Conservation (phyloP, 306 rosid species). For the Fagus sylvatica region DNA sequence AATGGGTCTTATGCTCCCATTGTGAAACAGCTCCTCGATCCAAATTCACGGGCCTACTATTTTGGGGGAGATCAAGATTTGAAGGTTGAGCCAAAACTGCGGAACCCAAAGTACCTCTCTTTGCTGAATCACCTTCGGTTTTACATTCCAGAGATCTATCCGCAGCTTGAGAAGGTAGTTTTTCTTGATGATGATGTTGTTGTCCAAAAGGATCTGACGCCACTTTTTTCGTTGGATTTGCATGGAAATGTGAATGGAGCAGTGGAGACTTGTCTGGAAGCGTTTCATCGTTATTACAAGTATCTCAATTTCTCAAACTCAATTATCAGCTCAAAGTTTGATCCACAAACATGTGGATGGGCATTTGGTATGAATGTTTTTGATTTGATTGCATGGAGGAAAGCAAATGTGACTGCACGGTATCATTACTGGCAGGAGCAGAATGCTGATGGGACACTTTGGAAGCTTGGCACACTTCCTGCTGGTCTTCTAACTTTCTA, state of each 20-base stretch:
- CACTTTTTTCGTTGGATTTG: constrained; percentile 89
- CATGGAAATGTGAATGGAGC: constrained; percentile 99
- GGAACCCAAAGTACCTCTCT: constrained; percentile 64
- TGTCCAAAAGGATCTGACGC: constrained; percentile 94
- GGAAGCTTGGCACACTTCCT: constrained; percentile 96
- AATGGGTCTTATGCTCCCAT: constrained; percentile 83
- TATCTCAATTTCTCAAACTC: constrained; percentile 90
- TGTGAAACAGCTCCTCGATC: constrained; percentile 64
- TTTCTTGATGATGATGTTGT: constrained; percentile 95
- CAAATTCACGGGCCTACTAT: constrained; percentile 56
- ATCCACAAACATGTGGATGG: constrained; percentile 98
- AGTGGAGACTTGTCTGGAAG: constrained; percentile 98
- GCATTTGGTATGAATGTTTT: constrained; percentile 97
- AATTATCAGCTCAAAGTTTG: constrained; percentile 86
- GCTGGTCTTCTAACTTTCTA: constrained; percentile 87
- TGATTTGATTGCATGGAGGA: constrained; percentile 93
- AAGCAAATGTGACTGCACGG: constrained; percentile 71
- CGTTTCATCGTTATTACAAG: constrained; percentile 89
- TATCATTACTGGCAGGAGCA: constrained; percentile 97
- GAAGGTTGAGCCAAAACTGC: constrained; percentile 62
- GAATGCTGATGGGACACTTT: constrained; percentile 77
- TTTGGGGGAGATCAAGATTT: constrained; percentile 67
- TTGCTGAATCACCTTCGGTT: constrained; percentile 91
- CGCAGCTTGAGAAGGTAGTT: constrained; percentile 95
- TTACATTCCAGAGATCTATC: constrained; percentile 94